Percentiles rank a stretch among this genome's conserved stretches.
Conservation (phyloP, 768 basidiomycete species). For the Mycena floridula region DNA sequence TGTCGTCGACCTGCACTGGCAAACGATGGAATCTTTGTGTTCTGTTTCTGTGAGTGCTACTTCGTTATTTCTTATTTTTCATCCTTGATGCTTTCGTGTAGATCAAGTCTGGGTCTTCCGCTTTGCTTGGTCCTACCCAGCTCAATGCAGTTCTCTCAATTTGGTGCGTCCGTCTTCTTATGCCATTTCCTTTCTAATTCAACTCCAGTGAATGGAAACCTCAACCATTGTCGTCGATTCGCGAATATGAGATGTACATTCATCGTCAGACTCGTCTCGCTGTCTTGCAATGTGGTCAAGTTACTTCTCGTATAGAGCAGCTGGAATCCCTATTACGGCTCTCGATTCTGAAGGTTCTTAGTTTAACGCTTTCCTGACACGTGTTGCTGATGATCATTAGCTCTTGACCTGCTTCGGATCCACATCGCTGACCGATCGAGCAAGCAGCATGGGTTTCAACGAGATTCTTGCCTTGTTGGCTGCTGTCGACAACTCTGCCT, state of each 20-base stretch:
- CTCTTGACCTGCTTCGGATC: conserved; percentile 36
- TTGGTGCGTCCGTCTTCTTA: conserved; percentile 30
- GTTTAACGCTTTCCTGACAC: neutral
- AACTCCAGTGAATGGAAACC: conserved; percentile 32
- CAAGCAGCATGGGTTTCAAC: no score
- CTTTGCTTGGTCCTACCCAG: conserved; percentile 36
- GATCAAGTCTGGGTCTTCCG: conserved; percentile 8
- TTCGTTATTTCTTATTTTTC: no score
- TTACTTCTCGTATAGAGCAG: conserved; percentile 34
- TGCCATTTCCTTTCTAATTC: conserved; percentile 2
- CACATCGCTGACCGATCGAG: no score
- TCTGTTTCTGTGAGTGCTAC: conserved; percentile 8
- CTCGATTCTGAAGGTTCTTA: conserved; percentile 33
- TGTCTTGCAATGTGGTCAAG: conserved; percentile 31
- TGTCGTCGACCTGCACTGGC: conserved; percentile 29
- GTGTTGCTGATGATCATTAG: conserved; percentile 19
- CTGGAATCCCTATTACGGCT: conserved; percentile 34
- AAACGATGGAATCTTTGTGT: conserved; percentile 54
- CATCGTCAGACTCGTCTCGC: conserved; percentile 30
- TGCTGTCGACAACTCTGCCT: no score
- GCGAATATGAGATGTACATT: conserved; percentile 30
- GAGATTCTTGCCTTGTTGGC: no score
- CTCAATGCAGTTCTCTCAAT: conserved; percentile 29
- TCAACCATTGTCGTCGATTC: conserved; percentile 33
- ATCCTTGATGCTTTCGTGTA: no score